Percentiles rank a stretch among this genome's conserved stretches.
Evolutionary conservation across 2,329 filamentous ascomycete species (phyloP).

Genomic region (Calonectria ilicicola): DNA sequence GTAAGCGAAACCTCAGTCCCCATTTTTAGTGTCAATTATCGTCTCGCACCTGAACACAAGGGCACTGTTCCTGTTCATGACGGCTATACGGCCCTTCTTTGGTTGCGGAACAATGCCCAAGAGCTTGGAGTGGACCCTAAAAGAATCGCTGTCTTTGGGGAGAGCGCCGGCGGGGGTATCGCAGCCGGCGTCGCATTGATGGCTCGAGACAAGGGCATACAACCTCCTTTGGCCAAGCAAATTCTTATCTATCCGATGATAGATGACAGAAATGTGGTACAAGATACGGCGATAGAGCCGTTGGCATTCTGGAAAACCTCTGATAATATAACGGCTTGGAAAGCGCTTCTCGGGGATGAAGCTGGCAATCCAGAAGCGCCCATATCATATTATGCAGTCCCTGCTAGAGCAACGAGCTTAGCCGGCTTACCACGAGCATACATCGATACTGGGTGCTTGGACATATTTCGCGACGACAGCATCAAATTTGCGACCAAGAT

Average conservation of each 20-base stretch:
- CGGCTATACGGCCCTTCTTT: slow-evolving; percentile 27
- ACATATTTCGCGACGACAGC: slow-evolving; percentile 32
- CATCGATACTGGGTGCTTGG: slow-evolving; percentile 28
- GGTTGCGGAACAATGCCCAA: slow-evolving; percentile 18
- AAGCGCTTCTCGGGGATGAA: slow-evolving; percentile 30
- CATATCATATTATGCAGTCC: slow-evolving; percentile 29
- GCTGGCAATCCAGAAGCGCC: slow-evolving; percentile 13
- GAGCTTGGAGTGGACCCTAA: slow-evolving; percentile 24
- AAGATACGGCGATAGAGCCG: slow-evolving; percentile 4
- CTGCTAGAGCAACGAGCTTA: slow-evolving; percentile 22
- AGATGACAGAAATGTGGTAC: slow-evolving; percentile 22
- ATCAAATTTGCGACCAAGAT: slow-evolving; percentile 32
- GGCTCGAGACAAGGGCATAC: slow-evolving; percentile 25
- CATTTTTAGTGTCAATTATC: slow-evolving; percentile 33
- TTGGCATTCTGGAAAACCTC: slow-evolving; percentile 23
- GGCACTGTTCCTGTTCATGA: slow-evolving; percentile 27
- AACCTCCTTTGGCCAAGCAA: slow-evolving; percentile 27
- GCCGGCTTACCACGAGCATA: slow-evolving; percentile 25
- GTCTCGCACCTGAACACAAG: slow-evolving; percentile 33
- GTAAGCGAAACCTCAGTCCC: slow-evolving; percentile 3
- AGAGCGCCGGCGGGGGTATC: slow-evolving; percentile 32
- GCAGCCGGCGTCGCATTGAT: slow-evolving; percentile 24
- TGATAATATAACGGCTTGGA: slow-evolving; percentile 27
- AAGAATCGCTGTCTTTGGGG: slow-evolving; percentile 27
- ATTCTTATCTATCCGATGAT: slow-evolving; percentile 30